These are phyloP conservation scores for Leccinum pellstonianum DNA, from an alignment of 768 basidiomycete genomes.

Conservation along the genomic window DNA sequence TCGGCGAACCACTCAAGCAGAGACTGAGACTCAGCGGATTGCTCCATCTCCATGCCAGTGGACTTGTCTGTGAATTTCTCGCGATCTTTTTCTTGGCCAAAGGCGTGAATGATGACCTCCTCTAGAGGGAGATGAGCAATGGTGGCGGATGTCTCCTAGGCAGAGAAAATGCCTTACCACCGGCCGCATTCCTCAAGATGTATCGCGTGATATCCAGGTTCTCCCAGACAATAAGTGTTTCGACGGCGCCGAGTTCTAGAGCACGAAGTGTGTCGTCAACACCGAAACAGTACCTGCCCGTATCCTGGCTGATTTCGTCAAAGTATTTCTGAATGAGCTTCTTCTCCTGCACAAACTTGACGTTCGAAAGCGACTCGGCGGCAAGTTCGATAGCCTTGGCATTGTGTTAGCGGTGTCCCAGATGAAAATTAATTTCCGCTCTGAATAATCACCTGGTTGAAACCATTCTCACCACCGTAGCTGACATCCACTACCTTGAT, in stretches of 20 bases:
- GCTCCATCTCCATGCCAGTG: conserved; percentile 95
- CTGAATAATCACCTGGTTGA: conserved; percentile 78
- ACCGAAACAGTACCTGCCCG: conserved; percentile 95
- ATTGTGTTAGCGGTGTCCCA: background rate
- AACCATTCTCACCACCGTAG: conserved; percentile 98
- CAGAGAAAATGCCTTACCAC: conserved; percentile 49
- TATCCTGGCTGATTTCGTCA: conserved; percentile 98
- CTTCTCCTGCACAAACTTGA: conserved; percentile 99
- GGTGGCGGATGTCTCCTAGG: background rate
- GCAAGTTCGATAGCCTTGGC: conserved; percentile 92
- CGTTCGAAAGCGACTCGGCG: conserved; percentile 92
- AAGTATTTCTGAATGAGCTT: conserved; percentile 97
- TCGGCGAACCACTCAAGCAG: conserved; percentile 99
- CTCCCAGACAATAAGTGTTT: conserved; percentile 98
- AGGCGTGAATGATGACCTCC: conserved; percentile 79
- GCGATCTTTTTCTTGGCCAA: conserved; percentile 87
- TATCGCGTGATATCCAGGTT: conserved; percentile 91
- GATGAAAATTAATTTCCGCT: background rate
- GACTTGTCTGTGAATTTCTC: conserved; percentile 96
- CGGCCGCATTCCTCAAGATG: conserved; percentile 86
- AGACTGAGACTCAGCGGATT: conserved; percentile 72
- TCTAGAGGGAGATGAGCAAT: conserved; percentile 43
- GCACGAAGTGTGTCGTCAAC: conserved; percentile 96
- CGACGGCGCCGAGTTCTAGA: conserved; percentile 93
- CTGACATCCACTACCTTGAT: conserved; percentile 99